These are phyloP conservation scores for Discostella stelligera DNA, from an alignment of 352 stramenopile genomes.

Conservation along the genomic window DNA sequence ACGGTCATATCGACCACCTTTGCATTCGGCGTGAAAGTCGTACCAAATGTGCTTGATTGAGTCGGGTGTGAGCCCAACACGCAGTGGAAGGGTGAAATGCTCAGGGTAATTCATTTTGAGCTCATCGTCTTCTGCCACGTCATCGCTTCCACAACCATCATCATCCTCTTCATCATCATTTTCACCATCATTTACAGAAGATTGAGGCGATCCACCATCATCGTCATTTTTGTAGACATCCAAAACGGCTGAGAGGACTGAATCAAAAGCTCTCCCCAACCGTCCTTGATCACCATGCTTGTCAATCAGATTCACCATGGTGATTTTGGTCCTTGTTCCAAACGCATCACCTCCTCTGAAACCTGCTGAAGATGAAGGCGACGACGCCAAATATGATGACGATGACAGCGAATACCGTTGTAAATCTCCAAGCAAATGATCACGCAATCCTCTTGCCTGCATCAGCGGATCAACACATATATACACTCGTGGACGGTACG, in stretches of 20 bases:
- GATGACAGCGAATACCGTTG: constrained; percentile 61
- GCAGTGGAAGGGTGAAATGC: background rate
- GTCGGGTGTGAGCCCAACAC: constrained; percentile 19
- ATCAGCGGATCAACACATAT: constrained; percentile 78
- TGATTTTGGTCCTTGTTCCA: constrained; percentile 70
- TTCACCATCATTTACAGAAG: too few species aligned
- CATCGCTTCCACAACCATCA: background rate
- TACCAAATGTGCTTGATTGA: constrained; percentile 90
- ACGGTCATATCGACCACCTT: constrained; percentile 90
- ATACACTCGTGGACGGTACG: constrained; percentile 89
- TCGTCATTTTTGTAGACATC: constrained; percentile 63
- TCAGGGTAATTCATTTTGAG: background rate
- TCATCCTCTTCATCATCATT: too few species aligned
- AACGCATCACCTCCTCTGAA: background rate
- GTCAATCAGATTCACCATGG: constrained; percentile 94
- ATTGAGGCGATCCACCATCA: background rate
- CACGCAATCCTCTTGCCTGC: constrained; percentile 58
- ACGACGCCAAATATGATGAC: background rate
- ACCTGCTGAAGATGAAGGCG: background rate
- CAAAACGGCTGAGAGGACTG: constrained; percentile 78
- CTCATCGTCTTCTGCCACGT: background rate
- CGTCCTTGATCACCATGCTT: constrained; percentile 89
- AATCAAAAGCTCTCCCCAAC: constrained; percentile 89
- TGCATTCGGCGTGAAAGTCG: constrained; percentile 96
- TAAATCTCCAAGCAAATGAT: constrained; percentile 73